Percentiles rank a stretch among this genome's conserved stretches.
Conservation (phyloP, 306 rosid species). For the Oxytropis ochrocephala region DNA sequence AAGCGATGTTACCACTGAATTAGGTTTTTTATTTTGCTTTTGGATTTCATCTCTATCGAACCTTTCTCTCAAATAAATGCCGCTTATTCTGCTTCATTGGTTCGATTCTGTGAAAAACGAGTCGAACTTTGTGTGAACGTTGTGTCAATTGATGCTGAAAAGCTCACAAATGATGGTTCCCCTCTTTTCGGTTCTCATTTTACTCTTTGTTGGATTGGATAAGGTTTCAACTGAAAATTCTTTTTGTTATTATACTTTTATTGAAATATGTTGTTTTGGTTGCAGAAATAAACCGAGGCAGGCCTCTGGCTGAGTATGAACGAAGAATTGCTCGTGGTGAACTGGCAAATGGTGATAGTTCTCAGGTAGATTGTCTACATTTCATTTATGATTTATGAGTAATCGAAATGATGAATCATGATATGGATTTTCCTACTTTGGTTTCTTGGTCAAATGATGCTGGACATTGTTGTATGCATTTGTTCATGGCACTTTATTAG, state of each 20-base stretch:
- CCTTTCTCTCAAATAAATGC: too few relatives aligned
- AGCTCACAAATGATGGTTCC: conserved; percentile 54
- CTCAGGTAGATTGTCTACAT: conserved; percentile 51
- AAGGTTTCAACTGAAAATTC: not conserved
- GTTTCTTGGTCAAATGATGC: conserved; percentile 6
- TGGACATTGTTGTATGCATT: conserved; percentile 6
- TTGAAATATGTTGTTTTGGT: too few relatives aligned
- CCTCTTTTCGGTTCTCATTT: not conserved
- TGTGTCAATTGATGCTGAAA: conserved; percentile 42
- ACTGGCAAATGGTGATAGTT: conserved; percentile 77
- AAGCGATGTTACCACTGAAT: too few relatives aligned
- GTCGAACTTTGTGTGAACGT: too few relatives aligned
- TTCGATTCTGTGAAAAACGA: too few relatives aligned
- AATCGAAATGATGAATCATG: not conserved
- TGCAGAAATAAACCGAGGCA: conserved; percentile 45
- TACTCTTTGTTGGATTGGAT: too few relatives aligned
- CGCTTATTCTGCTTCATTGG: too few relatives aligned
- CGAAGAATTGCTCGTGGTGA: conserved; percentile 73
- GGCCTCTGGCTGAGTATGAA: conserved; percentile 95
- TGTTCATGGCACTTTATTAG: not conserved
- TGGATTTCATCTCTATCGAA: too few relatives aligned
- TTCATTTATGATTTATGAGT: not conserved
- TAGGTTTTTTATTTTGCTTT: too few relatives aligned
- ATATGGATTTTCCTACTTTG: conserved; percentile 8
- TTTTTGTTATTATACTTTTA: conserved; percentile 1